Conservation (phyloP, 768 basidiomycete genomes). For the Leucosporidium yakuticum region DNA sequence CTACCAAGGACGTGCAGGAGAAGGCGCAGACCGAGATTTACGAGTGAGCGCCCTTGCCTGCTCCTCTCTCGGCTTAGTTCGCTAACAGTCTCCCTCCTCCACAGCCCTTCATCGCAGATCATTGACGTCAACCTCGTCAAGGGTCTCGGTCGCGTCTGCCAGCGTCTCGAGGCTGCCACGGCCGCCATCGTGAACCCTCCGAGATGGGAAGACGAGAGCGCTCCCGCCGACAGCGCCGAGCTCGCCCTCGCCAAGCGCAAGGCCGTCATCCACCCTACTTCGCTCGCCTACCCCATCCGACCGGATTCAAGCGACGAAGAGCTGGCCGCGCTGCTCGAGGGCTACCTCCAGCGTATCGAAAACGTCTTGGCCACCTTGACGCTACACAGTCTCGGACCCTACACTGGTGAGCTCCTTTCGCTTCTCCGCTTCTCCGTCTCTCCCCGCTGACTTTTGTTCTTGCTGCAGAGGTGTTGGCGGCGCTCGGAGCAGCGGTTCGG, state of each 20-base stretch:
- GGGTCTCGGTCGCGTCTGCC: slow-evolving; percentile 25
- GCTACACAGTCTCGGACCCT: slow-evolving; percentile 37
- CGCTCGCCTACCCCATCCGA: slow-evolving; percentile 32
- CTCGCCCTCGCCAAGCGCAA: slow-evolving; percentile 17
- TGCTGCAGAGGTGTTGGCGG: slow-evolving; percentile 30
- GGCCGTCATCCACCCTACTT: slow-evolving; percentile 18
- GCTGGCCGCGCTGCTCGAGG: slow-evolving; percentile 34
- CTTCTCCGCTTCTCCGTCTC: too few species aligned
- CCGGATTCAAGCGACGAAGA: slow-evolving; percentile 37
- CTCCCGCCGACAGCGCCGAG: slow-evolving; percentile 8
- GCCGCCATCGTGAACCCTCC: slow-evolving; percentile 17
- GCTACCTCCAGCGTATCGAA: slow-evolving; percentile 35
- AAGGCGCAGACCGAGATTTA: slow-evolving; percentile 28
- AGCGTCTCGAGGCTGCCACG: slow-evolving; percentile 28
- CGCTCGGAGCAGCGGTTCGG: slow-evolving; percentile 22
- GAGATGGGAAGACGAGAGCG: slow-evolving; percentile 3
- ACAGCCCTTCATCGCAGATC: slow-evolving; percentile 26
- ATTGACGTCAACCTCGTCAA: slow-evolving; percentile 30
- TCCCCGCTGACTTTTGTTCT: not conserved
- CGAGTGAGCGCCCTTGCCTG: too few species aligned
- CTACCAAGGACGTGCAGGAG: not conserved
- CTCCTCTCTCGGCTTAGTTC: too few species aligned
- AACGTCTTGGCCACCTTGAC: slow-evolving; percentile 34
- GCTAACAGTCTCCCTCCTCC: not conserved
- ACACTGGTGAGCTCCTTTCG: slow-evolving; percentile 35